phyloP scores from a whole-genome alignment of 495 filamentous ascomycete species.

The Amniculicola lignicola region DNA sequence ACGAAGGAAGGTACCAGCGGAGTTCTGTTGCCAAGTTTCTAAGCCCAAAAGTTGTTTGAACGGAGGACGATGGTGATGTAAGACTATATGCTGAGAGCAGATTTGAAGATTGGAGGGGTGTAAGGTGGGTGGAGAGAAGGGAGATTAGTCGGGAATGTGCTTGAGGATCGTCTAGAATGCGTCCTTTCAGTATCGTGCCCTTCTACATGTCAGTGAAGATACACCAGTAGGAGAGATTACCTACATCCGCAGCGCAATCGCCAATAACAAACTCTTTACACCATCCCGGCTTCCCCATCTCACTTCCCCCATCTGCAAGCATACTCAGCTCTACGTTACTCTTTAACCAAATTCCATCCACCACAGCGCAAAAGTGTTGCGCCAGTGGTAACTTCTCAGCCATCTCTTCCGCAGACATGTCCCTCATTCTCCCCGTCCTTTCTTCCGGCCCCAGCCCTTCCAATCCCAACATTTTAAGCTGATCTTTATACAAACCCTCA shows the following conservation, averaged over 20 bases:
- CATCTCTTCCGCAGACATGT: conserved; percentile 14
- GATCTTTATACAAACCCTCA: conserved; percentile 20
- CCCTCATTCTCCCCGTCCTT: conserved; percentile 10
- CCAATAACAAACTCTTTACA: conserved; percentile 26
- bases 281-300: conserved; percentile 11
- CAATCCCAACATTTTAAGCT: conserved; percentile 16
- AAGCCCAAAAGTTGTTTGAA: not conserved
- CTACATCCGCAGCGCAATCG: conserved; percentile 17
- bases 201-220: not conserved
- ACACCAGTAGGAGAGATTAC: not conserved
- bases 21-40: conserved; percentile 15
- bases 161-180: conserved; percentile 22
- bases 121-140: conserved; percentile 11
- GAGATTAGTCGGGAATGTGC: conserved; percentile 1
- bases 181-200: conserved; percentile 25
- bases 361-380: conserved; percentile 19
- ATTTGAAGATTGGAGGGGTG: not conserved
- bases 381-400: conserved; percentile 18
- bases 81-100: conserved; percentile 23
- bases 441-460: conserved; percentile 1
- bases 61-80: not conserved
- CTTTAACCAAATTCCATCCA: conserved; percentile 22
- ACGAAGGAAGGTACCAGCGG: conserved; percentile 15
- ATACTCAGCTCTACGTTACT: conserved; percentile 2
- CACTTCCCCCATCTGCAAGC: not conserved